Evolutionary conservation across 306 rosid species (phyloP), one percentile per base, ranked within the genome.

Genomic region (Cucurbita ficifolia): DNA sequence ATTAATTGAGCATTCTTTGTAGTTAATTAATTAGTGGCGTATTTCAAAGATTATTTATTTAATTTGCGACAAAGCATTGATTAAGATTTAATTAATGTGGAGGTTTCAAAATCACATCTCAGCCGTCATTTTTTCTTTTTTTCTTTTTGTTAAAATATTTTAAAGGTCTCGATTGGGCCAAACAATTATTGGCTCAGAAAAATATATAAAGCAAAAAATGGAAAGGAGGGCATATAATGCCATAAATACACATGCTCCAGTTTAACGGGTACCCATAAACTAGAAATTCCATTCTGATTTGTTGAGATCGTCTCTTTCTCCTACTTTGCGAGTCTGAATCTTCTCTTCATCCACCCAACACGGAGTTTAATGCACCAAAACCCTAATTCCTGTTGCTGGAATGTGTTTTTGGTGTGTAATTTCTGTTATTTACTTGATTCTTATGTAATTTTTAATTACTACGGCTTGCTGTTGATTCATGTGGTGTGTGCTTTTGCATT

Each of bases 311-410:
- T 62, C 58, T 75, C 46, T 78, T 76, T 73, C 79, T 85, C 80
- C 74, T 80, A 78, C 76, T 80, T 54, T 53, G 58, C 76, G 77
- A 82, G 60, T 80, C 80, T 79, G 76, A 86, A 87, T 88, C 88
- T 79, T 87, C 75, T 75, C 81, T 76, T 54, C 74, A 72, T 63
- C 80, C 45, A 62, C 76, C 81, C n/a, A 48, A 70, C 78, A 74
- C 29, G 82, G 83, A 82, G 72, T 49, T 80, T 71, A 45, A 62
- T 56, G 19, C 74, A 70, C 78, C 71, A 83, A 93, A 88, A 80
- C 92, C 92, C 94, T 82, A 83, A 72, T 74, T 67, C 72, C 64
- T 75, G 46, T 35, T 50, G 12, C 61, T 45, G 48, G 56, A 5
- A 38, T 18, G 73, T 73, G 51, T 70, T 74, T 58, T 58, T 56